Base-by-base conservation (phyloP, 148 eudicot genomes). In the Mesembryanthemum crystallinum region DNA sequence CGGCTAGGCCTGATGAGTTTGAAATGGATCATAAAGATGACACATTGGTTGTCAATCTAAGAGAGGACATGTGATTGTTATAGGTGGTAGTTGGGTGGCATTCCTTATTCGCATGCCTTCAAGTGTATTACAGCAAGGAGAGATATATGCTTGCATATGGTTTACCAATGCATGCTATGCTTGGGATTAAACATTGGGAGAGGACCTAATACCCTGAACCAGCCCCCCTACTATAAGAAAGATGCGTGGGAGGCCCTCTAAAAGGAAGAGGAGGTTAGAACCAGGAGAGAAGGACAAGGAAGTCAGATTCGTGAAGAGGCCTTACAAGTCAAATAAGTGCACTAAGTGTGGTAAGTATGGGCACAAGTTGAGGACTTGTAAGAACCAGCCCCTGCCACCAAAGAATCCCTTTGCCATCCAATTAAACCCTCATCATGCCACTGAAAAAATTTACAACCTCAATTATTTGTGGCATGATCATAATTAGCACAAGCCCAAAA, bases 171-270 rank as follows among this genome's bases (percentile, higher is more conserved):
- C 23, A 24, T 3, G 10, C 65, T 0, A 57, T 72, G 75, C 64
- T 30, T 9, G 64, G 65, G 0, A 58, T 57, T 2, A 57, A 72
- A 14, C 75, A 72, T 13, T 72, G 65, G 65, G 75, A 58, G 3
- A 57, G 5, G n/a, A 33, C 49, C 1, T 4, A 17, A 0, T 0
- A 32, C 8, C 51, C 64, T 30, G 7, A 72, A 5, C 65, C 65
- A 7, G 21, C 15, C 3, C 64, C 51, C 9, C 75, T 65, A 9
- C 30, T 3, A 30, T 52, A 2, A 57, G 20, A 7, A 58, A 10
- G 3, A 33, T 57, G 75, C 75, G 32, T 3, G 65, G 52, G 0
- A 72, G 52, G 14, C 75, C 52, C 3, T 9, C 0, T 0, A 23
- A 21, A 13, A 57, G 54, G 21, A 72, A 35, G 4, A 69, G 65